These are phyloP conservation scores for Schizochytrium sp. DNA, from an alignment of 108 stramenopile species.

Conservation along the genomic window DNA sequence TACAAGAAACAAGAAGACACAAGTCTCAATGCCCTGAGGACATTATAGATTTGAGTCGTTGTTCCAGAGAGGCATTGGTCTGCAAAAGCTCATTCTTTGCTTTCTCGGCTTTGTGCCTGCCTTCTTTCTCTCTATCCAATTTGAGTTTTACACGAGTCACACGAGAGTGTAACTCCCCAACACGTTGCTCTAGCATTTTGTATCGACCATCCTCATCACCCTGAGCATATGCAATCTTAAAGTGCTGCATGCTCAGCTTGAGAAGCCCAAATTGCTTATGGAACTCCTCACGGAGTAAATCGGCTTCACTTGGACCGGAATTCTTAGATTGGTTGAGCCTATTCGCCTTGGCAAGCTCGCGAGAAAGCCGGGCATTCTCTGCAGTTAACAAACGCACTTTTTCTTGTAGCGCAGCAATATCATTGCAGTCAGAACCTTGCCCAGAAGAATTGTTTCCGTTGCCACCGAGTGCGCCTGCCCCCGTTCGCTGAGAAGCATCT, in stretches of 20 bases:
- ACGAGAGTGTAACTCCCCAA: not conserved
- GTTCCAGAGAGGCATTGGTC: too few relatives aligned
- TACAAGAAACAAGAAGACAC: too few relatives aligned
- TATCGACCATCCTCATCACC: not conserved
- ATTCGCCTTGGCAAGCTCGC: not conserved
- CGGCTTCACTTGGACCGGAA: not conserved
- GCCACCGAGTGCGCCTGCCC: too few relatives aligned
- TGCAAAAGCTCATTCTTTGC: too few relatives aligned
- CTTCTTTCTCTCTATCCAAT: not conserved
- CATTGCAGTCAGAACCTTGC: not conserved
- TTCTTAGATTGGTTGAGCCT: not conserved
- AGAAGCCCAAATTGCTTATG: slow-evolving; percentile 20
- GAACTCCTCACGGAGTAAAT: not conserved
- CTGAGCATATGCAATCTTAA: slow-evolving; percentile 20
- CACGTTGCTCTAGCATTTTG: not conserved
- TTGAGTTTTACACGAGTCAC: not conserved
- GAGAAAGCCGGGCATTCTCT: slow-evolving; percentile 8
- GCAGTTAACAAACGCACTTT: slow-evolving; percentile 31
- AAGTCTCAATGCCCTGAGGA: too few relatives aligned
- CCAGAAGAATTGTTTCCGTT: too few relatives aligned
- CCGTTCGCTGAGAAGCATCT: too few relatives aligned
- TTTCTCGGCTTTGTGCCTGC: not conserved
- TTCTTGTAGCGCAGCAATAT: not conserved
- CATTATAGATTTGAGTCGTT: too few relatives aligned
- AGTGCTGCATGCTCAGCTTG: slow-evolving; percentile 49